Conservation (phyloP, 1,284 basidiomycete genomes). For the Xerocomus nothofagi region DNA sequence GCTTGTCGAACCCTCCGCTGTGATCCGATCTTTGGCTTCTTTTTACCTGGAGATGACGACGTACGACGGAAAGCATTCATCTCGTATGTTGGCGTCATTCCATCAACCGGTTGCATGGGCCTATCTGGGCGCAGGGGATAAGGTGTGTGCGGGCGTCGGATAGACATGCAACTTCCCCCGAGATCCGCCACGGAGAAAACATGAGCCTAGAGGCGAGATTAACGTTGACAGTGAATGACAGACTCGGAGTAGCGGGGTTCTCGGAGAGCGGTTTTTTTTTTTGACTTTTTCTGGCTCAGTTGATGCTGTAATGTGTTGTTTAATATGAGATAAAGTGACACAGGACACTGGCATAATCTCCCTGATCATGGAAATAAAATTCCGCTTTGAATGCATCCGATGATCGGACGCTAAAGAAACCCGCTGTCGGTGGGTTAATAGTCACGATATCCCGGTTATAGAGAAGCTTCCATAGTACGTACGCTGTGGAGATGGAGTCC, state of each 20-base stretch:
- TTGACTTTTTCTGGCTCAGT: conserved; percentile 3
- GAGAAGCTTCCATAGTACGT: conserved; percentile 19
- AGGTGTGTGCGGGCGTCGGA: background rate
- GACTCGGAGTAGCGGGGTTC: conserved; percentile 15
- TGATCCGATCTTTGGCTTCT: conserved; percentile 16
- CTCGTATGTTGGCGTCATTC: background rate
- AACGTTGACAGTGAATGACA: conserved; percentile 22
- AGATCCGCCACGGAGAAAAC: conserved; percentile 20
- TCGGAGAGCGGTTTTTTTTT: conserved; percentile 9
- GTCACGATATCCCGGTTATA: conserved; percentile 11
- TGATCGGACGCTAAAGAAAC: conserved; percentile 21
- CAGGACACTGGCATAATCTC: background rate
- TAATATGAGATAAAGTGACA: conserved; percentile 24
- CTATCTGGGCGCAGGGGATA: background rate
- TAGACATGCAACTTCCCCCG: background rate
- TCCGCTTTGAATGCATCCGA: conserved; percentile 19
- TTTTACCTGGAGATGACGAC: conserved; percentile 1
- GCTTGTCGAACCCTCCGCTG: background rate
- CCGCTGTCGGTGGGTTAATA: conserved; percentile 12
- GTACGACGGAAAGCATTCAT: background rate
- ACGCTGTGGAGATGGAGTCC: conserved; percentile 21
- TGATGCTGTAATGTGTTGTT: conserved; percentile 25
- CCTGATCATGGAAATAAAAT: conserved; percentile 20
- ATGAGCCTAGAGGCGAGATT: conserved; percentile 22
- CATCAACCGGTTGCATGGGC: background rate